These are phyloP conservation scores for Blastobotrys proliferans DNA, from an alignment of 1,139 yeast genomes.

Conservation along the genomic window DNA sequence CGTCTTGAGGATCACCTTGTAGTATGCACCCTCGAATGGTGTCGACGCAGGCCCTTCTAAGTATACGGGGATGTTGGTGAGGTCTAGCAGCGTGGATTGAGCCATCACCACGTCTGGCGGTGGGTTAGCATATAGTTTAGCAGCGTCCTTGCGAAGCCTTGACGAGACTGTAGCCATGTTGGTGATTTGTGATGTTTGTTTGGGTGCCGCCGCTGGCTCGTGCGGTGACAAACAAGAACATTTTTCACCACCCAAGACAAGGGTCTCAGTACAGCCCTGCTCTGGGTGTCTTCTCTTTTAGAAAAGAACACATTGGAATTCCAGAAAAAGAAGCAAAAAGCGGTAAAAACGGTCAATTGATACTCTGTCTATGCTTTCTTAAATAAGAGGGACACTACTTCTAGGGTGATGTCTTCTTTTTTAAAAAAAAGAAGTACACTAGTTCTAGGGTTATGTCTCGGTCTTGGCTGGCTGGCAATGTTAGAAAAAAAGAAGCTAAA, in stretches of 20 bases:
- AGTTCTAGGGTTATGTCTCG: too few relatives aligned
- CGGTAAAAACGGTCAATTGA: background rate
- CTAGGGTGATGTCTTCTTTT: too few relatives aligned
- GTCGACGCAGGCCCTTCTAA: conserved; percentile 49
- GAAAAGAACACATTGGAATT: background rate
- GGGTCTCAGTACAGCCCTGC: background rate
- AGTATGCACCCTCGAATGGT: conserved; percentile 51
- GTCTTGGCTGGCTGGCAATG: too few relatives aligned
- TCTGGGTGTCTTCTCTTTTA: background rate
- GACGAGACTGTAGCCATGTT: conserved; percentile 10
- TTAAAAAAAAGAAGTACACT: too few relatives aligned
- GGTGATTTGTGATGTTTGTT: background rate
- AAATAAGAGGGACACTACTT: too few relatives aligned
- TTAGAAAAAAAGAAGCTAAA: too few relatives aligned
- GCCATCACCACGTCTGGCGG: conserved; percentile 20
- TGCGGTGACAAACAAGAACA: background rate
- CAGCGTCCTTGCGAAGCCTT: conserved; percentile 19
- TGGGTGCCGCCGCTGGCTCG: background rate
- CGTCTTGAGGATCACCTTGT: conserved; percentile 49
- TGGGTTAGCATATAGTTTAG: conserved; percentile 15
- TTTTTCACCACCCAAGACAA: too few relatives aligned
- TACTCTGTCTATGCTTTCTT: too few relatives aligned
- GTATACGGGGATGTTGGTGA: conserved; percentile 5
- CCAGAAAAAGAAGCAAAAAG: background rate
- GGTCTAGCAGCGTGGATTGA: conserved; percentile 11